These are phyloP conservation scores for Hypoxylon lenormandii DNA, from an alignment of 495 filamentous ascomycete genomes.

Conservation along the genomic window DNA sequence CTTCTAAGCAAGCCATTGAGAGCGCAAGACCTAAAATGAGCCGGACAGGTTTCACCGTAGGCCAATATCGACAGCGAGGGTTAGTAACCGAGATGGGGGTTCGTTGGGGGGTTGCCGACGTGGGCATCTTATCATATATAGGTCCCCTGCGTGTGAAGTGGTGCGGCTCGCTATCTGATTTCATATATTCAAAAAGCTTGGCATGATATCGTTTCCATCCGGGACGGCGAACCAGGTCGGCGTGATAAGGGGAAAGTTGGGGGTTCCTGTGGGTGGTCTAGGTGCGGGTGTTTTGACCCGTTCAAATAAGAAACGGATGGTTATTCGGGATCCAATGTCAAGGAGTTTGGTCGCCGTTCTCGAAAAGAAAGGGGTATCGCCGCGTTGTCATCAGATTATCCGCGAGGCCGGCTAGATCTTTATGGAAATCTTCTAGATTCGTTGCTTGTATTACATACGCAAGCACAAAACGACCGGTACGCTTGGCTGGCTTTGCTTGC, in stretches of 20 bases:
- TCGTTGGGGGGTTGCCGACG: constrained; percentile 20
- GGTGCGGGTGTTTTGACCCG: constrained; percentile 6
- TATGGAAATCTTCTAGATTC: constrained; percentile 1
- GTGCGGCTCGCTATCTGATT: constrained; percentile 38
- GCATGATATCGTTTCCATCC: constrained; percentile 39
- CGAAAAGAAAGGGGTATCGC: constrained; percentile 4
- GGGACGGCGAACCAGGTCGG: constrained; percentile 26
- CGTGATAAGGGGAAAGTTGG: constrained; percentile 33
- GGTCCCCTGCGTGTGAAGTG: constrained; percentile 1
- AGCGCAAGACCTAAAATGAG: constrained; percentile 32
- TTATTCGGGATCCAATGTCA: constrained; percentile 29
- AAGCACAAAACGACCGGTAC: constrained; percentile 4
- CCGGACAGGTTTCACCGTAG: constrained; percentile 29
- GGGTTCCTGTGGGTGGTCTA: constrained; percentile 19
- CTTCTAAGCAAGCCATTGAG: background rate
- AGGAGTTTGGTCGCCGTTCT: constrained; percentile 7
- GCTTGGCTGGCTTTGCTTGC: constrained; percentile 11
- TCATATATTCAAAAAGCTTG: constrained; percentile 45
- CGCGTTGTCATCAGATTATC: constrained; percentile 13
- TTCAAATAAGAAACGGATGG: constrained; percentile 14
- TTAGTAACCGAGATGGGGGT: constrained; percentile 30
- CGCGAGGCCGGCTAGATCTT: background rate
- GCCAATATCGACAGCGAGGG: constrained; percentile 28
- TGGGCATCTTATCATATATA: constrained; percentile 41
- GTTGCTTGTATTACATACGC: too few species aligned